These are phyloP conservation scores for Diospyros kaki DNA, from an alignment of 148 eudicot species.

Conservation along the genomic window DNA sequence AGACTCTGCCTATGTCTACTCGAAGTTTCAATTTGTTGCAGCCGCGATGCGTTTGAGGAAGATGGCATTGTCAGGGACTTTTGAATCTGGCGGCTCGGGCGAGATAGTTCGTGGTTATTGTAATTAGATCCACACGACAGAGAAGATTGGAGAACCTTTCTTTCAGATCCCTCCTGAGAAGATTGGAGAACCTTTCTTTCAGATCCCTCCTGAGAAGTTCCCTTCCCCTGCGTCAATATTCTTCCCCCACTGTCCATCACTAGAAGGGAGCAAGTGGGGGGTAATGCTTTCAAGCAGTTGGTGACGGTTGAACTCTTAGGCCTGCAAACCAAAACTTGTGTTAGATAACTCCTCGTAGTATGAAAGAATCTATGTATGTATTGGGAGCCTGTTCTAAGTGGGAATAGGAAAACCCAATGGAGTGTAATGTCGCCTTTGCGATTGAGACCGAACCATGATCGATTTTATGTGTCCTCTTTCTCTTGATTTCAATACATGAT, in stretches of 20 bases:
- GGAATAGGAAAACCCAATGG: too few relatives aligned
- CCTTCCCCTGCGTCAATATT: slow-evolving; percentile 23
- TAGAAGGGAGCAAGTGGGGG: slow-evolving; percentile 35
- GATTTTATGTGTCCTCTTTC: too few relatives aligned
- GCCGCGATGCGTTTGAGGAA: slow-evolving; percentile 20
- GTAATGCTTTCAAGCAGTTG: slow-evolving; percentile 29
- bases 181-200: slow-evolving; percentile 10
- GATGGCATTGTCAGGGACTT: slow-evolving; percentile 31
- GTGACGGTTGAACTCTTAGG: slow-evolving; percentile 12
- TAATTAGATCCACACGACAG: slow-evolving; percentile 11
- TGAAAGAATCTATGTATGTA: too few relatives aligned
- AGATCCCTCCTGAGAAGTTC: slow-evolving; percentile 38
- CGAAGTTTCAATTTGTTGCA: slow-evolving; percentile 4
- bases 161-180: slow-evolving; percentile 22
- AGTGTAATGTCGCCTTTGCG: too few relatives aligned
- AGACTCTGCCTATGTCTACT: not conserved
- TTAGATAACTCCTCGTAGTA: not conserved
- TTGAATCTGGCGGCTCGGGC: slow-evolving; percentile 9
- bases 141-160: slow-evolving; percentile 12
- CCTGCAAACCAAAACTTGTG: slow-evolving; percentile 15
- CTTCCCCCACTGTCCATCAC: slow-evolving; percentile 29
- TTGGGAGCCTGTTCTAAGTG: too few relatives aligned
- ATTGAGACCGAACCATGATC: too few relatives aligned
- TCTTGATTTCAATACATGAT: too few relatives aligned
- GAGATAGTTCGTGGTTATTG: slow-evolving; percentile 1